Evolutionary conservation across 805 yeast genomes (phyloP), one percentile per base, ranked within the genome.

Genomic region (Saccharomycopsis capsularis): DNA sequence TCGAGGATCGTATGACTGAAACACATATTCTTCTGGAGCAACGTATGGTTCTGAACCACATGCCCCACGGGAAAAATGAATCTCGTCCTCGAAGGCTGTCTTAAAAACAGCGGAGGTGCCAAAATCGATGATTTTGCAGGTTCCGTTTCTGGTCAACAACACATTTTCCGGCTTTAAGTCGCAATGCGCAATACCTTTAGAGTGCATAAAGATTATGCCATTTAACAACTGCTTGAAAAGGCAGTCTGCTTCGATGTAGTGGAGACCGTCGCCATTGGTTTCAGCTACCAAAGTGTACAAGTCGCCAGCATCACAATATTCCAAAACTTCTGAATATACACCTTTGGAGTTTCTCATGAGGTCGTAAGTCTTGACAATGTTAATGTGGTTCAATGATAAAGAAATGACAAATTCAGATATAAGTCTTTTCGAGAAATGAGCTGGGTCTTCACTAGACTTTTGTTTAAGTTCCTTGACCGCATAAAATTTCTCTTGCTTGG

Each of bases 351-450:
- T 82, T 56, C 79, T 78, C 86, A 90, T 78, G 44, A 90, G 72
- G 65, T 85, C 96, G 57, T 79, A 78, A 6, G 85, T 86, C 63
- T 80, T 82, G 58, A 76, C 87, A 55, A 86, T 79, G 64, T 87
- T 88, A 61, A 75, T 79, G 69, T 74, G 93, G 55, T 79, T 83
- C 61, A 84, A 71, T 27, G 86, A 82, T 36, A 81, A 81, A 0
- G 95, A 81, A 42, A 90, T 85, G 62, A 93, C 86, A 69, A 91
- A 90, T 62, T 93, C 98, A 6, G 95, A 83, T 13, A 95, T 82
- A 48, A 88, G 79, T 19, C 97, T 76, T 46, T 82, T 81, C 43
- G 78, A 73, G 62, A 79, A 84, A 58, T 70, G 73, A 41, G 68
- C 70, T 37, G 76, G 71, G 11, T 74, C 63, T 64, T 85, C 95